Base-by-base conservation (phyloP, 2,329 filamentous ascomycete species). In the Aspergillus clavatus region DNA sequence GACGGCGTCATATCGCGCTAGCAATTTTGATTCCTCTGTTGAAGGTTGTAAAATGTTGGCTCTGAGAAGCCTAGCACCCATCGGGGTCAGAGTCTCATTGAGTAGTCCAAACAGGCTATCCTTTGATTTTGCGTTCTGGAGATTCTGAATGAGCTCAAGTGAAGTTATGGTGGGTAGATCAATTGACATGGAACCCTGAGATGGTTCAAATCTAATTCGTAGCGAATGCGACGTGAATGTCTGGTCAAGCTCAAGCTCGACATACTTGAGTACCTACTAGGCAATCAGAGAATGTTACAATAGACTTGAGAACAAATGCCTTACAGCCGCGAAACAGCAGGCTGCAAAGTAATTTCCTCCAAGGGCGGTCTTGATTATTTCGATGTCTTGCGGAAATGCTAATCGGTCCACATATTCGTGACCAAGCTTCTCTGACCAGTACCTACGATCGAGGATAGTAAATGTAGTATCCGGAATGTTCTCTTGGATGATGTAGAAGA, bases 131-230 rank as follows among this genome's bases (percentile, higher is more conserved):
- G 82, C 60, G 54, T 85, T 83, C 10, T 87, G 83, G 0, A 90
- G 62, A 54, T 96, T 98, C 58, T 95, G 89, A 21, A 97, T 86
- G 5, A 98, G 76, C 63, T 98, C 93, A 3, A 98, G 74, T 0
- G 89, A 89, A 28, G 84, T 79, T 22, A 96, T 88, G 0, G 90
- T 95, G 0, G 88, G 85, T 2, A 93, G 77, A 58, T 96, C 91
- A 56, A 97, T 94, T 80, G 95, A 88, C 90, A 97, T 95, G 0
- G 89, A 87, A 19, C 91, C 87, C 61, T 95, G 87, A 0, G 89
- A 89, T 1, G 89, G 86, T 58, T 91, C 84, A 55, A 95, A 96
- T 51, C 82, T 84, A 59, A 97, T 85, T 3, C 89, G 82, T 24
- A 97, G 77, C 16, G 90, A 90, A 61, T 93, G 84, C n/a, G 78